Evolutionary conservation across 768 basidiomycete species (phyloP).

Genomic region (Candolleomyces eurysporus): DNA sequence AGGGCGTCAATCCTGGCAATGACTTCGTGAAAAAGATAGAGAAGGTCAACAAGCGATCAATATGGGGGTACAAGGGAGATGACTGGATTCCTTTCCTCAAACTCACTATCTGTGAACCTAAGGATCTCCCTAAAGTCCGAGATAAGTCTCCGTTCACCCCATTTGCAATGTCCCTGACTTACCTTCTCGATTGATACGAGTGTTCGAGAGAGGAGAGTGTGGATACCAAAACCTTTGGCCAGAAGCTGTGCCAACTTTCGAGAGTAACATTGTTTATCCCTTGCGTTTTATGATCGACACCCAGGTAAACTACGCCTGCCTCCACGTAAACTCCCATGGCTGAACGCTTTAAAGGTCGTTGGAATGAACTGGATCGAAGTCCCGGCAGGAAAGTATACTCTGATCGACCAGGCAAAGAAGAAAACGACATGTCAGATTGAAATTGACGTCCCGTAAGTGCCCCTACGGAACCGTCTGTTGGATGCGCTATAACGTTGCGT

Average conservation of each 20-base stretch:
- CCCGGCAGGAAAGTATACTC: constrained; percentile 74
- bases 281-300: constrained; percentile 98
- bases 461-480: neutral
- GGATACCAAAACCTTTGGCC: constrained; percentile 58
- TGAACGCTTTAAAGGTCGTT: constrained; percentile 57
- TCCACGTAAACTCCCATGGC: neutral
- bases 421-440: constrained; percentile 90
- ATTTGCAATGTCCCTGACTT: constrained; percentile 6
- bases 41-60: constrained; percentile 61
- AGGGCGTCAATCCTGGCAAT: constrained; percentile 1
- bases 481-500: neutral
- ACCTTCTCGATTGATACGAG: constrained; percentile 37
- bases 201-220: constrained; percentile 76
- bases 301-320: constrained; percentile 47
- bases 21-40: constrained; percentile 44
- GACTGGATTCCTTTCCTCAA: constrained; percentile 80
- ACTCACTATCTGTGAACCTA: constrained; percentile 71
- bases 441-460: constrained; percentile 64
- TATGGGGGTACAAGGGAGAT: constrained; percentile 91
- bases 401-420: constrained; percentile 57
- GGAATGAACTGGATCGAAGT: constrained; percentile 99
- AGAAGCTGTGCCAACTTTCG: constrained; percentile 62
- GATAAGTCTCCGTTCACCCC: constrained; percentile 56
- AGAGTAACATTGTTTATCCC: constrained; percentile 91
- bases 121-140: constrained; percentile 82